Evolutionary conservation across 805 yeast genomes (phyloP), one percentile per base, ranked within the genome.

Genomic region (Cyberlindnera meyerae): DNA sequence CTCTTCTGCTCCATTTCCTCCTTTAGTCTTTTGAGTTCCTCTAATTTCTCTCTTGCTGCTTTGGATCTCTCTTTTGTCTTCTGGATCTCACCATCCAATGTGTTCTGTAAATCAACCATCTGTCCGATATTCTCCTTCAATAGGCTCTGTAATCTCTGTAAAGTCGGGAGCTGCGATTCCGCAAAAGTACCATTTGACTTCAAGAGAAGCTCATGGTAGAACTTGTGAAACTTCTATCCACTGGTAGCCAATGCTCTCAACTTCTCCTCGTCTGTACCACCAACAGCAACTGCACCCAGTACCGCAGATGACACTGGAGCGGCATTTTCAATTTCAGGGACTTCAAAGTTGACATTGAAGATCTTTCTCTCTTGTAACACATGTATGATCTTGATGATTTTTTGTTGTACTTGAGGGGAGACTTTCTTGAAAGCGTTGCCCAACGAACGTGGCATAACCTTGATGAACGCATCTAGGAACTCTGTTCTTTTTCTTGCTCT

Each of bases 301-400:
- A 11, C 18, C 18, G 26, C 3, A 3, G 33, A 31, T 7, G 34
- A 17, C 6, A 32, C 18, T 2, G 20, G 13, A 9, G 17, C 17
- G n/a, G 25, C 20, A 12, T 26, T 31, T 11, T 24, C 14, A 13
- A 37, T 20, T 5, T 42, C 49, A 6, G 34, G 30, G 2, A 53
- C 36, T 6, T 35, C 41, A 12, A 54, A 31, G 7, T 43, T 43
- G 0, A 14, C 18, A 0, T 36, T 24, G 29, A 73, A 77, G 1
- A 79, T 68, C 12, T 51, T 51, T 34, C 86, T 56, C 29, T 77
- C 75, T 34, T 63, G 65, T 82, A 85, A 76, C 11, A 79, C 79
- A 32, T 62, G 66, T 5, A 79, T 59, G 18, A 77, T 65, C 35
- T 81, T 65, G 22, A 59, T 63, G 15, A 75, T 65, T 43, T 71